phyloP scores from a whole-genome alignment of 192 early-diverging fungal genomes.

The Chytriomyces hyalinus region DNA sequence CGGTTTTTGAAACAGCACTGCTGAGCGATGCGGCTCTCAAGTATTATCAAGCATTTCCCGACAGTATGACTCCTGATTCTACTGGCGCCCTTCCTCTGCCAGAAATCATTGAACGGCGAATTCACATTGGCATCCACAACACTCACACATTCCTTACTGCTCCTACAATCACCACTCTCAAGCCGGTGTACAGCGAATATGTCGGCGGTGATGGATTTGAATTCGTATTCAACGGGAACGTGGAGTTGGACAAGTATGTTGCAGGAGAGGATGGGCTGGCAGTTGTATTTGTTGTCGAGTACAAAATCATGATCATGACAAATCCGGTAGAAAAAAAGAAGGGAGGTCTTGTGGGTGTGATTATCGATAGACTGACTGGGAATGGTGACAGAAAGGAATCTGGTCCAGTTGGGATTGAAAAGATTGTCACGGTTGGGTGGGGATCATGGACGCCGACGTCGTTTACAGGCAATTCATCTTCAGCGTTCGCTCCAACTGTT shows the following conservation, averaged over 20 bases:
- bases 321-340: conserved; percentile 38
- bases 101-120: conserved; percentile 47
- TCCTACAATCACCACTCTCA: conserved; percentile 44
- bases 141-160: conserved; percentile 45
- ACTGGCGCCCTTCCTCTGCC: conserved; percentile 34
- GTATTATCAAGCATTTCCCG: conserved; percentile 25
- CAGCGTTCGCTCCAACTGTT: neutral
- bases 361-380: conserved; percentile 31
- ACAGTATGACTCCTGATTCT: conserved; percentile 34
- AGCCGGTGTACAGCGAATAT: conserved; percentile 32
- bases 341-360: conserved; percentile 26
- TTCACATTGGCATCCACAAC: conserved; percentile 61
- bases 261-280: conserved; percentile 38
- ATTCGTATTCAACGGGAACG: conserved; percentile 46
- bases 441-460: conserved; percentile 39
- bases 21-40: conserved; percentile 23
- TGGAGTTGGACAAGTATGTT: conserved; percentile 42
- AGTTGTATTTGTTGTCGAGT: conserved; percentile 56
- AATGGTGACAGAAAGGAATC: conserved; percentile 10
- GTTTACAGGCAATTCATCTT: conserved; percentile 23
- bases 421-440: conserved; percentile 48
- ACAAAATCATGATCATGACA: conserved; percentile 43
- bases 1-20: conserved; percentile 40
- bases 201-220: conserved; percentile 37
- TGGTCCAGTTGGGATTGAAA: conserved; percentile 35